Evolutionary conservation across 169 alveolate species (phyloP).

Genomic region (Cryptosporidium bovis): DNA sequence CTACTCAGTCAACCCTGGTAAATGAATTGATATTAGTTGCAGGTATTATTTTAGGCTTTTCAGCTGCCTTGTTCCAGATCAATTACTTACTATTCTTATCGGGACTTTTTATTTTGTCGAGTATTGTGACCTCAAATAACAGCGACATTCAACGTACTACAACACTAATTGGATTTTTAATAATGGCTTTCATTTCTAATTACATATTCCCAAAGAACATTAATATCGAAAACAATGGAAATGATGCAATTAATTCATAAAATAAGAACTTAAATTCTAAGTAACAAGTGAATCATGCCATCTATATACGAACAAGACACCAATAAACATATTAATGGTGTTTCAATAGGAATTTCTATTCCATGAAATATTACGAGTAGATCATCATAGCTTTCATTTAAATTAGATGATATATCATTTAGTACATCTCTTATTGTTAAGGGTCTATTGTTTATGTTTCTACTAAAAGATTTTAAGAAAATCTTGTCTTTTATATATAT

Average conservation of each 20-base stretch:
- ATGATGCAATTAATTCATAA: background rate
- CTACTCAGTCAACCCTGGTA: conserved; percentile 38
- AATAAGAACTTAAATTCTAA: background rate
- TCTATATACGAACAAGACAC: conserved; percentile 41
- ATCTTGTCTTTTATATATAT: conserved; percentile 2
- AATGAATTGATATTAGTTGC: conserved; percentile 47
- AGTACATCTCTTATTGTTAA: conserved; percentile 17
- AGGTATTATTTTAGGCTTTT: conserved; percentile 40
- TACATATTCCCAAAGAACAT: conserved; percentile 47
- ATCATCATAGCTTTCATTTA: background rate
- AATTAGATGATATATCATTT: background rate
- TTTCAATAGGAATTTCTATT: conserved; percentile 19
- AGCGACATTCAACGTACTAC: conserved; percentile 51
- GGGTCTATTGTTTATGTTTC: conserved; percentile 7
- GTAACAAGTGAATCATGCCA: conserved; percentile 47
- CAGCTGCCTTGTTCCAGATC: conserved; percentile 59
- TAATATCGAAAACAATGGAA: background rate
- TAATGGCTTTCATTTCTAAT: conserved; percentile 54
- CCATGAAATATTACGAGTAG: conserved; percentile 41
- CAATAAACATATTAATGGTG: conserved; percentile 50
- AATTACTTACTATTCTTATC: conserved; percentile 29
- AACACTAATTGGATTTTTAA: conserved; percentile 36
- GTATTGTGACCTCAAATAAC: conserved; percentile 42
- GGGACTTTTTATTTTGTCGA: conserved; percentile 34
- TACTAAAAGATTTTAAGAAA: conserved; percentile 39